Evolutionary conservation across 768 basidiomycete species (phyloP), one percentile per base, ranked within the genome.

Genomic region (Amanita pallidorosea): DNA sequence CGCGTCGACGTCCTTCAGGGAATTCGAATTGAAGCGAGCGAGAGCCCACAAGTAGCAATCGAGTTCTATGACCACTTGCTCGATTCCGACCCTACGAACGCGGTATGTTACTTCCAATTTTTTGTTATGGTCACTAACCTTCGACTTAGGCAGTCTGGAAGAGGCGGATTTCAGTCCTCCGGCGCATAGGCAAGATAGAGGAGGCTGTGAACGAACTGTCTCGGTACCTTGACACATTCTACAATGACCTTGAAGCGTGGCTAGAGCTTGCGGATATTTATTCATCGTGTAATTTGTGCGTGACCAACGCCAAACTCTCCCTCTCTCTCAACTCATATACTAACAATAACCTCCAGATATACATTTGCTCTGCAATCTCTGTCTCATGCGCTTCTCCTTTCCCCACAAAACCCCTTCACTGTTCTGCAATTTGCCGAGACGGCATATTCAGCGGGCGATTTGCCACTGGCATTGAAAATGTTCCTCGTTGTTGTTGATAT

Each of bases 241-340:
- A 95, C 62, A 80, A 81, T 18, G 93, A 96, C 56, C 70, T 84
- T 12, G 89, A 93, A 56, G 90, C 79, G 9, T 95, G 93, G 92
- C 66, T 88, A 15, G 85, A 93, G 62, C 77, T 96, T 20, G 82
- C 88, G 0, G 84, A 88, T 58, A 77, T 89, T 4, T 90, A 95
- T 57, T 70, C 81, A 4, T 72, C 77, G 9, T 81, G 83, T 57
- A 79, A 80, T 56, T 83, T 86, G 88, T 92, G 55, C 47, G 86
- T 68, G 17, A 41, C 33, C n/a, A n/a, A n/a, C n/a, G 17, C 15
- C 7, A 29, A 9, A 33, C 7, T 33, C 36, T 37, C 18, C 20
- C 25, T 29, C 27, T 37, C 18, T 23, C 25, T 31, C 31, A 17
- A 33, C 36, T 5, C 6, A 8, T 47, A 25, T 45, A 50, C n/a